Evolutionary conservation across 2,329 filamentous ascomycete genomes (phyloP).

Genomic region (Byssoonygena ceratinophila): DNA sequence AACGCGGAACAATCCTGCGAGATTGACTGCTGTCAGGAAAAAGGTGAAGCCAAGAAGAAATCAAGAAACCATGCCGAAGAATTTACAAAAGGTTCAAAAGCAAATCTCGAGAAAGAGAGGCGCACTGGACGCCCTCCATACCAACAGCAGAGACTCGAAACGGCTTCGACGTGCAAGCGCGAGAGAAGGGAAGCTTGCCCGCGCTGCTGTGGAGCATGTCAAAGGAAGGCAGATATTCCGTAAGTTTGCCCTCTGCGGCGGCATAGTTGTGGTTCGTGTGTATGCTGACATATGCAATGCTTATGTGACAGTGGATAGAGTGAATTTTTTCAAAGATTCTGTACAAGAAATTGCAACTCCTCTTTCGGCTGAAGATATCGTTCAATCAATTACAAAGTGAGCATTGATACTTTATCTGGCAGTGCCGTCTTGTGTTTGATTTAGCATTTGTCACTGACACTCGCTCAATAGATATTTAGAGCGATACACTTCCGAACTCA

Average conservation of each 20-base stretch:
- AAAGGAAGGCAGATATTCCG: conserved; percentile 66
- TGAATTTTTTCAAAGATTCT: conserved; percentile 60
- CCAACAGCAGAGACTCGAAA: conserved; percentile 77
- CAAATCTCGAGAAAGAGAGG: conserved; percentile 80
- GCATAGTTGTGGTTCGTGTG: not conserved
- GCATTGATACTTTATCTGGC: conserved; percentile 20
- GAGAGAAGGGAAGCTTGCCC: conserved; percentile 72
- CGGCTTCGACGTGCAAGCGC: conserved; percentile 67
- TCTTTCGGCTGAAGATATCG: conserved; percentile 31
- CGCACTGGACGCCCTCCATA: conserved; percentile 64
- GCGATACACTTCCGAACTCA: conserved; percentile 30
- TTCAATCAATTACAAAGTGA: conserved; percentile 50
- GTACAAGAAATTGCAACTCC: conserved; percentile 23
- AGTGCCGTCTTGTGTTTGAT: not conserved
- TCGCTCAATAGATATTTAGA: conserved; percentile 31
- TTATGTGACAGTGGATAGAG: conserved; percentile 48
- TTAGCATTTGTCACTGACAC: too few species aligned
- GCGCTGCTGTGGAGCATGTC: conserved; percentile 56
- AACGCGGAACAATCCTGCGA: too few species aligned
- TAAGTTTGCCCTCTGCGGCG: conserved; percentile 29
- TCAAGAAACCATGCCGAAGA: conserved; percentile 56
- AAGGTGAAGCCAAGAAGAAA: too few species aligned
- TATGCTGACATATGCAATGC: conserved; percentile 6
- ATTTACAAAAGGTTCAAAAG: conserved; percentile 74
- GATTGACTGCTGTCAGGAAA: too few species aligned